These are phyloP conservation scores for Phytophthora hybrid DNA, from an alignment of 352 stramenopile genomes.

Conservation along the genomic window DNA sequence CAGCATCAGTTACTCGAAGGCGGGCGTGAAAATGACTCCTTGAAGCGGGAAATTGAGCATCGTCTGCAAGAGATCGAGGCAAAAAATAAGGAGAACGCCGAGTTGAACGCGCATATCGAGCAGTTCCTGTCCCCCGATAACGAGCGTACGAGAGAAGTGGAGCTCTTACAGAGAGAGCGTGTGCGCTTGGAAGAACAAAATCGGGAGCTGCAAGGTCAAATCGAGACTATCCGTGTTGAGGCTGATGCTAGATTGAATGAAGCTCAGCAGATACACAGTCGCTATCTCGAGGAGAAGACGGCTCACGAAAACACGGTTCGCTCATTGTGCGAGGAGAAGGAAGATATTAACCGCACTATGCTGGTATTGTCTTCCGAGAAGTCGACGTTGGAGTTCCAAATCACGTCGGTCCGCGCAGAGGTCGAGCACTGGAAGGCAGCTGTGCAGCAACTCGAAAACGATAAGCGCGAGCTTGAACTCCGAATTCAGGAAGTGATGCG, in stretches of 20 bases:
- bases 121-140: slow-evolving; percentile 64
- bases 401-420: slow-evolving; percentile 51
- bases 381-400: slow-evolving; percentile 55
- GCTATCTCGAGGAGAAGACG: slow-evolving; percentile 55
- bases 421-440: slow-evolving; percentile 45
- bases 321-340: slow-evolving; percentile 66
- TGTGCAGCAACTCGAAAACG: slow-evolving; percentile 55
- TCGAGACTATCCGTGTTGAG: slow-evolving; percentile 54
- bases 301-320: slow-evolving; percentile 60
- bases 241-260: slow-evolving; percentile 57
- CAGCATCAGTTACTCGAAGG: slow-evolving; percentile 47
- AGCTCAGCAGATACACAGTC: slow-evolving; percentile 50
- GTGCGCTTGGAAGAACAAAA: slow-evolving; percentile 74
- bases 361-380: slow-evolving; percentile 60
- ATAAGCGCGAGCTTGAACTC: slow-evolving; percentile 61
- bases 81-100: slow-evolving; percentile 56
- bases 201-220: slow-evolving; percentile 48
- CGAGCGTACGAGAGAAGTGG: slow-evolving; percentile 60
- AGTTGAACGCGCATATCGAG: slow-evolving; percentile 62
- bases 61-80: slow-evolving; percentile 59
- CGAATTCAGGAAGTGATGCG: slow-evolving; percentile 60
- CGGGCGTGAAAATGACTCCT: slow-evolving; percentile 48
- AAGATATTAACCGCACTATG: slow-evolving; percentile 64
- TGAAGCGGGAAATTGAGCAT: slow-evolving; percentile 67
- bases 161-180: slow-evolving; percentile 62